A percentile compares a stretch with the other conserved stretches of the same genome.
phyloP scores from a whole-genome alignment of 169 alveolate genomes.

The Babesia sp. region DNA sequence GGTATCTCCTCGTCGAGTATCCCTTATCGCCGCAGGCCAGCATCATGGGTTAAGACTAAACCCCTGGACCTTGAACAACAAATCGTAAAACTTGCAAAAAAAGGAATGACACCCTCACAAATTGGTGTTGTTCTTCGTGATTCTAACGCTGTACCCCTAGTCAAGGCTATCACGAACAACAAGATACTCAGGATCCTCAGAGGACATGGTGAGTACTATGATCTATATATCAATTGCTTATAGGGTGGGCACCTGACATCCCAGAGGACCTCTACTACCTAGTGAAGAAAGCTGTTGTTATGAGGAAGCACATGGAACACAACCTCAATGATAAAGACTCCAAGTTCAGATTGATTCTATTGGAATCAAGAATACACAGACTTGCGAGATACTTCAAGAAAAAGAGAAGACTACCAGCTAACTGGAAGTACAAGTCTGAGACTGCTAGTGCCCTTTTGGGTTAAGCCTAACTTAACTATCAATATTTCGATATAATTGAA shows the following conservation, averaged over 20 bases:
- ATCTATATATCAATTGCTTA: not conserved
- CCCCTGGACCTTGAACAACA: constrained; percentile 92
- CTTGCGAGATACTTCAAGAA: constrained; percentile 96
- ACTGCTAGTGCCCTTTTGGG: constrained; percentile 87
- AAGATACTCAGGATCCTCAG: constrained; percentile 95
- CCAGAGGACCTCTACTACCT: constrained; percentile 98
- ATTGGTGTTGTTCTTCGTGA: constrained; percentile 98
- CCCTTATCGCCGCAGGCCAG: constrained; percentile 96
- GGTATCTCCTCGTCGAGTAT: constrained; percentile 92
- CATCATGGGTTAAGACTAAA: constrained; percentile 95
- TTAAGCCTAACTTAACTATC: constrained; percentile 35
- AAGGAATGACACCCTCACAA: constrained; percentile 97
- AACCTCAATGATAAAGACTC: constrained; percentile 95
- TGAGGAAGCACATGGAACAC: constrained; percentile 98
- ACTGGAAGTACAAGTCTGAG: constrained; percentile 94
- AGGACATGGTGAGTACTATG: constrained; percentile 82
- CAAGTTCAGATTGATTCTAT: constrained; percentile 95
- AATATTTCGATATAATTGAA: not conserved
- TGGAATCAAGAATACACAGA: constrained; percentile 98
- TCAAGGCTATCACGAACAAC: constrained; percentile 92
- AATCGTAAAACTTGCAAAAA: constrained; percentile 95
- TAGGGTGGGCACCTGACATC: constrained; percentile 94
- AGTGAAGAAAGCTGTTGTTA: constrained; percentile 97
- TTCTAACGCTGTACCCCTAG: constrained; percentile 96
- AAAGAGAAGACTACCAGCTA: constrained; percentile 94